Base-by-base conservation (phyloP, 1,284 basidiomycete species). In the Entoloma clypeatum region DNA sequence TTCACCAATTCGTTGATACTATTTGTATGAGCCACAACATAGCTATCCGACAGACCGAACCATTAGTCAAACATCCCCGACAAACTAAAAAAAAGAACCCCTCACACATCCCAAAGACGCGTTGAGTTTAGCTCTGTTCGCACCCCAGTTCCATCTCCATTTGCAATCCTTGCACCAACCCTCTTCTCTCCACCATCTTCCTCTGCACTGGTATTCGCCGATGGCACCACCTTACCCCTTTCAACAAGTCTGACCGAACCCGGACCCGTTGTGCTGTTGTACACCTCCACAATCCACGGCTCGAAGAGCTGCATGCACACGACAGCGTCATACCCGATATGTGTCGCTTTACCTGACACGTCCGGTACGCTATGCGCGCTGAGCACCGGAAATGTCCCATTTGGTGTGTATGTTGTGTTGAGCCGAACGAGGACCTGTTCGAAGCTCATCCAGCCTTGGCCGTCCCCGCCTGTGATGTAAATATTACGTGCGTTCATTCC, bases 271-370 rank as follows among this genome's bases (percentile, higher is more conserved):
- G 61, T 61, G 29, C 55, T 57, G 38, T 70, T 69, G 44, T 63
- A 69, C 4, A 61, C 55, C 36, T 71, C 65, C 7, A 72, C 42
- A 6, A 72, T 49, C 60, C 65, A 72, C 5, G 68, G 67, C 37
- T 72, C 68, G 31, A 67, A 67, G 2, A 65, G 41, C 45, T 69
- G 58, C 5, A 70, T 41, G 38, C 69, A 72, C 14, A 69, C 59
- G 1, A 60, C 64, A 7, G 63, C 63, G 38, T 72, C 69, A 24
- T 62, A 66, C 3, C 68, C 69, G 19, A 71, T 62, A 39, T 41
- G 54, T 3, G 60, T 63, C 5, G 51, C 38, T 11, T 50, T 47
- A 22, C 63, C 60, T 10, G 49, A 43, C 4, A 34, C 43, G 41
- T 64, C 59, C 2, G 55, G 60, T 1, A 61, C 32, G 22, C 50